Evolutionary conservation across 768 basidiomycete genomes (phyloP).

Genomic region (Cubamyces lactineus): DNA sequence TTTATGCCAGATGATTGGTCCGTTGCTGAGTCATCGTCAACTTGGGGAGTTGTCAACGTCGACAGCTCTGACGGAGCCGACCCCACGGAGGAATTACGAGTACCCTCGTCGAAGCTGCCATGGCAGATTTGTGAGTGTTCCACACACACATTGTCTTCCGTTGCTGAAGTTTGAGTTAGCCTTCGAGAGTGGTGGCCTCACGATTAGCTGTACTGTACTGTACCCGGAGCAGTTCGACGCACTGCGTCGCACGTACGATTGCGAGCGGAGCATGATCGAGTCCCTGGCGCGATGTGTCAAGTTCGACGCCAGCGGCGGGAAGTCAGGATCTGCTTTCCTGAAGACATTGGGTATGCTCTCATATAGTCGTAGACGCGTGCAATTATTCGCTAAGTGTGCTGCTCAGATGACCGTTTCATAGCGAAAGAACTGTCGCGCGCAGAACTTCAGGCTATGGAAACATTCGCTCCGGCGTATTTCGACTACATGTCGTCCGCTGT

Average conservation of each 20-base stretch:
- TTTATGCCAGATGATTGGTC: slow-evolving; percentile 95
- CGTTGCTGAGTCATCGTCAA: slow-evolving; percentile 80
- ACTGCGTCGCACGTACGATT: slow-evolving; percentile 88
- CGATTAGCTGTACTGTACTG: slow-evolving; percentile 91
- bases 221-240: slow-evolving; percentile 98
- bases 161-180: slow-evolving; percentile 47
- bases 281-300: slow-evolving; percentile 92
- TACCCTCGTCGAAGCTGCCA: slow-evolving; percentile 77
- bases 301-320: slow-evolving; percentile 95
- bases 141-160: not conserved
- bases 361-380: slow-evolving; percentile 3
- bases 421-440: slow-evolving; percentile 92
- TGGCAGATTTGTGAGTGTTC: slow-evolving; percentile 74
- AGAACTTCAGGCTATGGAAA: slow-evolving; percentile 94
- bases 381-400: slow-evolving; percentile 1
- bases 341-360: slow-evolving; percentile 80
- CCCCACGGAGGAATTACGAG: slow-evolving; percentile 75
- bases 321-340: slow-evolving; percentile 95
- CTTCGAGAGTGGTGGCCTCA: slow-evolving; percentile 87
- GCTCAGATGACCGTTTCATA: slow-evolving; percentile 93
- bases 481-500: slow-evolving; percentile 98
- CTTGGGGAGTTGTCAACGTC: slow-evolving; percentile 91
- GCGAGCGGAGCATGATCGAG: slow-evolving; percentile 92
- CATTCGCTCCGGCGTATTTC: slow-evolving; percentile 97
- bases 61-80: slow-evolving; percentile 67